These are phyloP conservation scores for Gautieria morchelliformis DNA, from an alignment of 768 basidiomycete species.

Conservation along the genomic window DNA sequence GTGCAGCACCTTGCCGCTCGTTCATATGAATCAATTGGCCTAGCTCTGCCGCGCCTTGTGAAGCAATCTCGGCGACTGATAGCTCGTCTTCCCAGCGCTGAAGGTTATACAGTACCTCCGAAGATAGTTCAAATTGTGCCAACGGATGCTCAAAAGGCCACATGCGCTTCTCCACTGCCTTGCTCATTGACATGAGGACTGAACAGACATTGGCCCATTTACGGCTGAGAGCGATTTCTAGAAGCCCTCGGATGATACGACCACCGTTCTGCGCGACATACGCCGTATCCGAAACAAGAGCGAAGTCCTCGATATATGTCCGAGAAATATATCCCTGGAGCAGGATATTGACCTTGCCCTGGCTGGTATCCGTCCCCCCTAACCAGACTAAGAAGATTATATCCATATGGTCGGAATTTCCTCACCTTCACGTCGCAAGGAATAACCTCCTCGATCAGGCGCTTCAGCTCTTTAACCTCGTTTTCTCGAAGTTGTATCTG, in stretches of 20 bases:
- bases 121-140: constrained; percentile 67
- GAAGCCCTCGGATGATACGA: constrained; percentile 86
- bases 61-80: constrained; percentile 60
- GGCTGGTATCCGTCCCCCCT: constrained; percentile 62
- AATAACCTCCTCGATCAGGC: constrained; percentile 47
- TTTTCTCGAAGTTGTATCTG: constrained; percentile 92
- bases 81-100: constrained; percentile 76
- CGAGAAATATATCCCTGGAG: constrained; percentile 85
- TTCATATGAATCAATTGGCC: constrained; percentile 82
- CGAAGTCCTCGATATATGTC: constrained; percentile 83
- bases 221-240: constrained; percentile 88
- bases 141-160: constrained; percentile 96
- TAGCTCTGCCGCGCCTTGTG: constrained; percentile 54
- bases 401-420: not conserved
- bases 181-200: constrained; percentile 83
- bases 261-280: constrained; percentile 94
- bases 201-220: constrained; percentile 82
- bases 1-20: constrained; percentile 69
- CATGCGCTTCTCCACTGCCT: constrained; percentile 82
- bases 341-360: constrained; percentile 90
- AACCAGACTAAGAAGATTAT: not conserved
- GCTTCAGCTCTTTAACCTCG: constrained; percentile 75
- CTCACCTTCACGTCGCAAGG: constrained; percentile 74
- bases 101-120: constrained; percentile 70
- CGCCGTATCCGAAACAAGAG: constrained; percentile 87